phyloP scores from a whole-genome alignment of 192 early-diverging fungal genomes.

The Podila minutissima region DNA sequence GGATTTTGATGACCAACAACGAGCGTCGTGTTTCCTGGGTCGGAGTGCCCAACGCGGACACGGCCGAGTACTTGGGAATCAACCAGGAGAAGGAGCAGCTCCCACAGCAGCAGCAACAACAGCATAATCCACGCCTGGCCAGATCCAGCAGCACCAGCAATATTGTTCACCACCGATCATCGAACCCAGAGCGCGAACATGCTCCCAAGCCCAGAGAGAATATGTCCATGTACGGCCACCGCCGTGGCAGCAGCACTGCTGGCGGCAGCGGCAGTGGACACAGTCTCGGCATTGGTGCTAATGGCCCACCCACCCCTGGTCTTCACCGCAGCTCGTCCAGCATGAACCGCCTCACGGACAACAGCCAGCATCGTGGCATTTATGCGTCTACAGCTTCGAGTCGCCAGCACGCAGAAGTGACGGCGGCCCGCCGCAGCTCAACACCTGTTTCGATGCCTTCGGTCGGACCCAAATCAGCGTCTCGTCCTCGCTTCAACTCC shows the following conservation, averaged over 20 bases:
- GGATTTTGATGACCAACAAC: constrained; percentile 41
- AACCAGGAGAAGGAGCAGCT: constrained; percentile 6
- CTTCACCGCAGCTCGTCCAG: constrained; percentile 11
- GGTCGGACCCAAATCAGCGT: constrained; percentile 36
- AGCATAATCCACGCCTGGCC: constrained; percentile 5
- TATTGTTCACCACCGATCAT: background rate
- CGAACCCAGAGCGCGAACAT: background rate
- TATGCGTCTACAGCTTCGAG: constrained; percentile 35
- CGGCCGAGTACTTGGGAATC: constrained; percentile 4
- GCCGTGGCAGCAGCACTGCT: constrained; percentile 27
- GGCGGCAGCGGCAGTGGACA: constrained; percentile 20
- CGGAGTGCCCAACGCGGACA: constrained; percentile 18
- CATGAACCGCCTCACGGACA: constrained; percentile 1
- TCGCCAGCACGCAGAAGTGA: constrained; percentile 29
- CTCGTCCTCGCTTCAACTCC: constrained; percentile 16
- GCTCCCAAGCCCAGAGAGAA: constrained; percentile 5
- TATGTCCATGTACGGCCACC: constrained; percentile 40
- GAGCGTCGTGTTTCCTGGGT: constrained; percentile 51
- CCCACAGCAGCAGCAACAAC: background rate
- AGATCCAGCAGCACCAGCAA: constrained; percentile 32
- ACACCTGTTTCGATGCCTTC: constrained; percentile 18
- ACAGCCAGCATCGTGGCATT: background rate
- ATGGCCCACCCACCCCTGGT: background rate
- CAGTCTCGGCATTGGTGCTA: constrained; percentile 2
- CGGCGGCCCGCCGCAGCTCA: constrained; percentile 28